Percentiles rank a stretch among this genome's conserved stretches.
Conservation (phyloP, 352 stramenopile species). For the Pythium phragmitis region DNA sequence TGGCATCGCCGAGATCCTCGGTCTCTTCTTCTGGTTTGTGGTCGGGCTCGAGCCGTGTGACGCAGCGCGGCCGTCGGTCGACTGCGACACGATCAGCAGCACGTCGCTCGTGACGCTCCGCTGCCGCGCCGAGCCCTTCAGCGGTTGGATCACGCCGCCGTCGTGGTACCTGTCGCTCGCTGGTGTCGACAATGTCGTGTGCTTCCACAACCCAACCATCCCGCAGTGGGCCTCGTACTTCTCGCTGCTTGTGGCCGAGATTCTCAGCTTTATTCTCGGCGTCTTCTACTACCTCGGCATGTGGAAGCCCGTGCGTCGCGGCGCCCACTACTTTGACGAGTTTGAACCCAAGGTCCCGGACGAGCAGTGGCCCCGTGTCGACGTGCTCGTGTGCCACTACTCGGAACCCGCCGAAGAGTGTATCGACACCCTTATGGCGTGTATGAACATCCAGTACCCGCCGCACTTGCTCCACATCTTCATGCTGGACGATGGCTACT, state of each 20-base stretch:
- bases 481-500: constrained; percentile 51
- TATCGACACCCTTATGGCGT: constrained; percentile 49
- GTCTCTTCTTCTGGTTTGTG: constrained; percentile 85
- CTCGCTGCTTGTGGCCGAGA: constrained; percentile 33
- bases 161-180: constrained; percentile 43
- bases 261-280: constrained; percentile 38
- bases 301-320: constrained; percentile 50
- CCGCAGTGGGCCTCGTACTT: constrained; percentile 46
- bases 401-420: constrained; percentile 49
- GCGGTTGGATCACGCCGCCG: constrained; percentile 44
- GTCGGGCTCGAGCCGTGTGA: constrained; percentile 79
- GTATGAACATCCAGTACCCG: constrained; percentile 56
- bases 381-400: constrained; percentile 55
- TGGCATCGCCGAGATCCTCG: constrained; percentile 69
- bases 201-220: constrained; percentile 43
- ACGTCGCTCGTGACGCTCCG: constrained; percentile 55
- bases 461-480: constrained; percentile 47
- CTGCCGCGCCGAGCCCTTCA: constrained; percentile 52
- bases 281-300: constrained; percentile 49
- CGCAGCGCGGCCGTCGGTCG: constrained; percentile 35
- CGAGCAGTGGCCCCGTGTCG: constrained; percentile 45
- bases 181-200: constrained; percentile 57
- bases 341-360: constrained; percentile 46
- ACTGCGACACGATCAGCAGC: constrained; percentile 61
- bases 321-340: constrained; percentile 49